Base-by-base conservation (phyloP, 2,329 filamentous ascomycete species). In the Monosporascus sp. region DNA sequence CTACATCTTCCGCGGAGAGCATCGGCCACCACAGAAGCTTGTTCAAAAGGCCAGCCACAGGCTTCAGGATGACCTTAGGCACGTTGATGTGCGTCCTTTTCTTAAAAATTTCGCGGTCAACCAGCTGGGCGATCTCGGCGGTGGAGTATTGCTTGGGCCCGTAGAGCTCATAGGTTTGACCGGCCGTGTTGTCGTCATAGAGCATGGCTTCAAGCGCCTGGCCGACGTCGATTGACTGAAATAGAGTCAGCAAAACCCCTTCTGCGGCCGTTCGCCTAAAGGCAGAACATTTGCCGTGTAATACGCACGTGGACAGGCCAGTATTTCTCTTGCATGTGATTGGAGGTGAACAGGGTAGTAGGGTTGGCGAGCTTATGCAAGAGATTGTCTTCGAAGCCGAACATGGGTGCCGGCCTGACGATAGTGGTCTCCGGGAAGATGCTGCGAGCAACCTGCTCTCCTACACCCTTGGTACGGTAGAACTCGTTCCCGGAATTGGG, bases 391-490 rank as follows among this genome's bases (percentile, higher is more conserved):
- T 99, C 94, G 67, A 91, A 96, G 37, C 94, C 94, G 68, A 96
- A 99, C 72, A 96, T 82, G 51, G 92, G 94, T 14, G 93, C 89
- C 45, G 94, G 94, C 59, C 94, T 86, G 60, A 99, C 94, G 63
- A 99, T 91, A 46, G 94, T 99, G 19, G 94, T 96, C 75, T 99
- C 94, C 26, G 94, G 94, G 78, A 91, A 99, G 69, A 97, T 92
- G 64, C 81, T 84, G 58, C 93, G 87, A 46, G 86, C 94, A 48
- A 95, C 82, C 68, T 87, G 78, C 76, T 99, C 94, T 62, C 89
- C 89, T 67, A 79, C 82, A 55, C 80, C 92, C 88, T 99, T 99
- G 63, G 91, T 96, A 56, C 87, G 80, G 74, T 88, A 97, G 81
- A 93, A 99, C 67, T 94, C 89, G 11, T 91, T 93, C 2, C 86